These are phyloP conservation scores for Ustilago nuda DNA, from an alignment of 1,284 basidiomycete genomes.

Conservation along the genomic window DNA sequence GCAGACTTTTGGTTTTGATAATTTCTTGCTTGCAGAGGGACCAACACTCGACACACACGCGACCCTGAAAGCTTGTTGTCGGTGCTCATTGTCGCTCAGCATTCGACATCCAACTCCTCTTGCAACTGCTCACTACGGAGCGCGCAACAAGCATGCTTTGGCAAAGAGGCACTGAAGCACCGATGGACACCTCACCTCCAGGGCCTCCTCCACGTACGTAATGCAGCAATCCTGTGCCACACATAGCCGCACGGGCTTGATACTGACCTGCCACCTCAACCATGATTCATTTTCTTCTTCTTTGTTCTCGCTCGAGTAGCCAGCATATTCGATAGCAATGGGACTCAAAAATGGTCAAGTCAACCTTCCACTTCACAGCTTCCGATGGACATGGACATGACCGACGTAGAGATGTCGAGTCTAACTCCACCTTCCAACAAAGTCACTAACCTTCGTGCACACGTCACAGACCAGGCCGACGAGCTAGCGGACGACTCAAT, in stretches of 20 bases:
- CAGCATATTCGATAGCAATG: conserved; percentile 29
- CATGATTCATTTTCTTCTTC: not conserved
- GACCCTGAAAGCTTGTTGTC: conserved; percentile 12
- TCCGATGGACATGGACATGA: conserved; percentile 29
- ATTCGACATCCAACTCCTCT: not conserved
- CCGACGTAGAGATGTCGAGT: conserved; percentile 55
- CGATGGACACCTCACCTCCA: conserved; percentile 58
- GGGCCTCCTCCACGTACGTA: conserved; percentile 49
- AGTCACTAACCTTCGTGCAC: conserved; percentile 8
- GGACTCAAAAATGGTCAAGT: conserved; percentile 8
- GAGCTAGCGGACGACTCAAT: conserved; percentile 41
- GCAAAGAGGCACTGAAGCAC: conserved; percentile 58
- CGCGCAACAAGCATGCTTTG: conserved; percentile 25
- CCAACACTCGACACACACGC: conserved; percentile 39
- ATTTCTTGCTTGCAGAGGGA: conserved; percentile 14
- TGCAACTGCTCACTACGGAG: not conserved
- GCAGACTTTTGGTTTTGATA: not conserved
- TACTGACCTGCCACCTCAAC: not conserved
- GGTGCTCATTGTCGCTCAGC: not conserved
- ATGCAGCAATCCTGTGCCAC: not conserved
- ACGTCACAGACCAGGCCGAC: conserved; percentile 9
- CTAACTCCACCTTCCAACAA: conserved; percentile 45
- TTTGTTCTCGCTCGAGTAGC: not conserved
- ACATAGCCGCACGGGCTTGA: not conserved
- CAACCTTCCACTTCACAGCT: conserved; percentile 18